Conservation (phyloP, 495 filamentous ascomycete species). For the Cudoniella acicularis region DNA sequence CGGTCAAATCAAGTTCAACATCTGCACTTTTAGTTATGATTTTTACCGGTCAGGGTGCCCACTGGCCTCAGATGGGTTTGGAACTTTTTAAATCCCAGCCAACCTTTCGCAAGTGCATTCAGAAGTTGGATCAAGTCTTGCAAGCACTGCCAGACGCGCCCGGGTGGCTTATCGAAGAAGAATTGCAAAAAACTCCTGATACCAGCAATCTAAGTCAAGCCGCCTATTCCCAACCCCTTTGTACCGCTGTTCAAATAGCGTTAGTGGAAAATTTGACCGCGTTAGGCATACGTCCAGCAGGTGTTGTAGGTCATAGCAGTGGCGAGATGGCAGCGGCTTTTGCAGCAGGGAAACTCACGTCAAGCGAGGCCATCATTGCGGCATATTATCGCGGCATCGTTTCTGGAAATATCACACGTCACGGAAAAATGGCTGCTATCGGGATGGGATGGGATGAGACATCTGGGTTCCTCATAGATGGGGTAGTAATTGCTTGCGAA, state of each 20-base stretch:
- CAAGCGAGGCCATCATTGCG: constrained; percentile 51
- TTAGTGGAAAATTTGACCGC: constrained; percentile 49
- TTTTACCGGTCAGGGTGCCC: constrained; percentile 26
- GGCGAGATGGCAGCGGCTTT: constrained; percentile 60
- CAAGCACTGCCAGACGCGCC: background rate
- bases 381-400: constrained; percentile 43
- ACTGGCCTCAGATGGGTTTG: constrained; percentile 58
- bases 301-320: constrained; percentile 60
- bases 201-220: constrained; percentile 33
- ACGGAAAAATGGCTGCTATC: constrained; percentile 27
- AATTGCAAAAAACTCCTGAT: background rate
- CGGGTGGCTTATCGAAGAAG: background rate
- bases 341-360: constrained; percentile 43
- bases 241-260: constrained; percentile 49
- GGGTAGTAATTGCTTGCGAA: constrained; percentile 22
- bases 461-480: background rate
- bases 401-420: background rate
- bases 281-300: constrained; percentile 49
- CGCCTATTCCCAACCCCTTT: constrained; percentile 47
- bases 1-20: too few relatives aligned
- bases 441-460: background rate
- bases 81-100: constrained; percentile 41
- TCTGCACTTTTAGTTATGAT: constrained; percentile 30
- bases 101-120: background rate
- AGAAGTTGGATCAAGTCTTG: background rate